phyloP scores from a whole-genome alignment of 306 rosid genomes.

The Rosa lucieae region DNA sequence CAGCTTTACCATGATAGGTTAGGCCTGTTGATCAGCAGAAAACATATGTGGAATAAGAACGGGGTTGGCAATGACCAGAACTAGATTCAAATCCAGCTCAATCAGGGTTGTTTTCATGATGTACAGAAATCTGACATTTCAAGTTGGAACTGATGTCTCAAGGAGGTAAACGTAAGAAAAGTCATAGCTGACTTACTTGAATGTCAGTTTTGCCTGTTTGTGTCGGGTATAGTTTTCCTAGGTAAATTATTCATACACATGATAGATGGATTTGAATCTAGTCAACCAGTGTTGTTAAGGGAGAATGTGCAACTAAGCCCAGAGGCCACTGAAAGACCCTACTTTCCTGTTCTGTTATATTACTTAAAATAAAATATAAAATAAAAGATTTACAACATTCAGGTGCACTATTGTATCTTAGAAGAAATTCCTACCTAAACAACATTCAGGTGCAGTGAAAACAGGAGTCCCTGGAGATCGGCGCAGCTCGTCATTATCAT shows the following conservation, averaged over 20 bases:
- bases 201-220: neutral
- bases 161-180: neutral
- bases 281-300: neutral
- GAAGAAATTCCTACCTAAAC: constrained; percentile 58
- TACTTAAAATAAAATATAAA: neutral
- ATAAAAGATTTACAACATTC: neutral
- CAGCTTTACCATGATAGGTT: constrained; percentile 78
- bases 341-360: neutral
- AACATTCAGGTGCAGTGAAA: constrained; percentile 98
- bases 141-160: neutral
- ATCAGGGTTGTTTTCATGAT: neutral
- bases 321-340: neutral
- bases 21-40: constrained; percentile 46
- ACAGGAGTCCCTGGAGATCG: constrained; percentile 99
- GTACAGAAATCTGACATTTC: neutral
- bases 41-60: neutral
- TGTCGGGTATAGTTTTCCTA: neutral
- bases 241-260: neutral
- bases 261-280: neutral
- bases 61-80: neutral
- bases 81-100: neutral
- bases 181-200: neutral
- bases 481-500: constrained; percentile 87
- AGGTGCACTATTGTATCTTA: constrained; percentile 8
- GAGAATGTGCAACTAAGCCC: neutral